Evolutionary conservation across 2,329 filamentous ascomycete genomes (phyloP).

Genomic region (Fusarium bactridioides): DNA sequence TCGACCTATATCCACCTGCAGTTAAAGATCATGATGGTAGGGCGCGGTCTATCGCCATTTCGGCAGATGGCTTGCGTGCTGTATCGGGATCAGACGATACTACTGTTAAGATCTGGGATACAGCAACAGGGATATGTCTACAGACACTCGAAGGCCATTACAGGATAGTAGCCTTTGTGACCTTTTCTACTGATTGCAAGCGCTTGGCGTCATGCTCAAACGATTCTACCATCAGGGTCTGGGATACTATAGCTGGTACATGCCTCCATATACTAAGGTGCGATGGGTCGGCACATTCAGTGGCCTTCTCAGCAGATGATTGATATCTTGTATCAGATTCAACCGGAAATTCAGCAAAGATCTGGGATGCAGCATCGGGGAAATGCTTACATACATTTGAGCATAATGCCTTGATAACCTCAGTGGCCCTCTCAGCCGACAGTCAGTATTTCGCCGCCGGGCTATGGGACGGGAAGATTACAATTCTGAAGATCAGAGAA

Average conservation of each 20-base stretch:
- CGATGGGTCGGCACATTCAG: rapidly evolving
- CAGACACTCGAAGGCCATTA: rapidly evolving
- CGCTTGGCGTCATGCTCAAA: rapidly evolving
- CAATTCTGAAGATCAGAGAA: rapidly evolving
- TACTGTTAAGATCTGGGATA: not conserved
- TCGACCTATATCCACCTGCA: no score
- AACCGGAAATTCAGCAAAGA: rapidly evolving
- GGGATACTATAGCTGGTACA: not conserved
- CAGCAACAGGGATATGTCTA: rapidly evolving
- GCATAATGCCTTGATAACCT: rapidly evolving
- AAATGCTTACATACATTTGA: rapidly evolving
- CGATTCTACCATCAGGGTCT: rapidly evolving
- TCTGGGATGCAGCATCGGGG: rapidly evolving
- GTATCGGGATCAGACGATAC: rapidly evolving
- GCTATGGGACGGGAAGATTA: rapidly evolving
- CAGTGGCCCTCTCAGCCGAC: not conserved
- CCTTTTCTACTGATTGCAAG: not conserved
- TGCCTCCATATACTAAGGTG: not conserved
- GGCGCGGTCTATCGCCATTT: not conserved
- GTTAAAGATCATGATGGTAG: rapidly evolving
- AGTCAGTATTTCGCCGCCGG: rapidly evolving
- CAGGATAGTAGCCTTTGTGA: rapidly evolving
- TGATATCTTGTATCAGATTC: not conserved
- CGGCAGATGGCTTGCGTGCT: rapidly evolving
- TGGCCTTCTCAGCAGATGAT: not conserved